A percentile compares a stretch with the other conserved stretches of the same genome.
Evolutionary conservation across 345 rosid species (phyloP).

Genomic region (Sonneratia caseolaris): DNA sequence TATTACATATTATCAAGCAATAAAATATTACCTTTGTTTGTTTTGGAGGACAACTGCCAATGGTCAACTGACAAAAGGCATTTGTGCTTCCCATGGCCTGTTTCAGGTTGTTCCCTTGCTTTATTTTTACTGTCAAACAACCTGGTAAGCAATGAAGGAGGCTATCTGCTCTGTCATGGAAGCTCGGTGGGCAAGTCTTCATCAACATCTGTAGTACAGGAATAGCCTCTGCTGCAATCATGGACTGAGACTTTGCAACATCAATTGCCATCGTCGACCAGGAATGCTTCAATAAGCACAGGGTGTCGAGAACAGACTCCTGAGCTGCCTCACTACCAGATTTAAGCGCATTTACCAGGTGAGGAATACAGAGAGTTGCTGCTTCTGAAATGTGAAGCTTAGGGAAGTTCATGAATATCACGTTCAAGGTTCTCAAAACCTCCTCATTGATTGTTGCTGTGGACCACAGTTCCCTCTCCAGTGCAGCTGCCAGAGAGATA

Average conservation of each 20-base stretch:
- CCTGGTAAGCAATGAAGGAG: constrained; percentile 91
- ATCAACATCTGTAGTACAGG: constrained; percentile 71
- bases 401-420: constrained; percentile 69
- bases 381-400: constrained; percentile 87
- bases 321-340: constrained; percentile 68
- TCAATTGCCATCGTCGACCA: constrained; percentile 78
- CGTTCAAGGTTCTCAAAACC: constrained; percentile 64
- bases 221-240: constrained; percentile 76
- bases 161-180: constrained; percentile 76
- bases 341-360: constrained; percentile 65
- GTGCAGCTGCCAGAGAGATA: constrained; percentile 53
- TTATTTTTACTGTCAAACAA: constrained; percentile 63
- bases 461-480: constrained; percentile 85
- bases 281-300: constrained; percentile 66
- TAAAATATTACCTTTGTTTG: constrained; percentile 62
- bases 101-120: constrained; percentile 74
- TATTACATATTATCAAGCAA: neutral
- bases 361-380: constrained; percentile 83
- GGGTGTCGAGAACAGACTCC: constrained; percentile 64
- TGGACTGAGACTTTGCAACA: constrained; percentile 69
- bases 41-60: constrained; percentile 75
- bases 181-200: constrained; percentile 77
- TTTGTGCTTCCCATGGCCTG: constrained; percentile 72
- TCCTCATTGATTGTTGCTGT: constrained; percentile 62
- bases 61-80: constrained; percentile 73